These are phyloP conservation scores for Dioszegia hungarica DNA, from an alignment of 768 basidiomycete species.

Conservation along the genomic window DNA sequence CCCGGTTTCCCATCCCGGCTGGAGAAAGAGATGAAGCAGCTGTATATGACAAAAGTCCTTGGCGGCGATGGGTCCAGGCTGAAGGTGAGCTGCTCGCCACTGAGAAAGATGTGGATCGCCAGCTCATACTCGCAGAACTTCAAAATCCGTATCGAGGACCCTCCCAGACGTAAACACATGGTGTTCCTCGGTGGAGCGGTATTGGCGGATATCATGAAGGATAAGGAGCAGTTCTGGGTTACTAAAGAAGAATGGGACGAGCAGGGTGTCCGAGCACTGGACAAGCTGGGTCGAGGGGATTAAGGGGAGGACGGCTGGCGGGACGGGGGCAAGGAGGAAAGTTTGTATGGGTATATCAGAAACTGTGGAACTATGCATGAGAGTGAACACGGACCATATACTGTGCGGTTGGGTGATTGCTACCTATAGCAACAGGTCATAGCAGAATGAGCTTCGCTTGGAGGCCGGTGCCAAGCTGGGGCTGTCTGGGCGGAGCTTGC, in stretches of 20 bases:
- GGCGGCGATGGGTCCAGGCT: conserved; percentile 74
- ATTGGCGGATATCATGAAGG: conserved; percentile 97
- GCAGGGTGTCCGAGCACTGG: conserved; percentile 71
- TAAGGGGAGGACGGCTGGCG: conserved; percentile 10
- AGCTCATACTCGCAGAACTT: conserved; percentile 86
- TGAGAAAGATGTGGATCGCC: neutral
- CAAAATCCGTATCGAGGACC: conserved; percentile 97
- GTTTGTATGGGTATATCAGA: conserved; percentile 5
- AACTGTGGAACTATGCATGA: neutral
- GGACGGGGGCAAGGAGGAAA: neutral
- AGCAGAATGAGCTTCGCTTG: too few species aligned
- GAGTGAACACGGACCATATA: too few species aligned
- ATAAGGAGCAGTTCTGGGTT: conserved; percentile 91
- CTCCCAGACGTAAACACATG: conserved; percentile 97
- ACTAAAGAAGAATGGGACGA: conserved; percentile 91
- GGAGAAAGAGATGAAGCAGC: conserved; percentile 99
- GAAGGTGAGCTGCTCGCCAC: conserved; percentile 62
- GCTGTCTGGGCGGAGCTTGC: too few species aligned
- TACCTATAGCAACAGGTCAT: too few species aligned
- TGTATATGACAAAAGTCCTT: conserved; percentile 89
- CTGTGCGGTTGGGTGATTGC: too few species aligned
- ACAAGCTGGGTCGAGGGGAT: conserved; percentile 70
- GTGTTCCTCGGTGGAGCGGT: conserved; percentile 99
- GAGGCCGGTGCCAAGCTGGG: too few species aligned
- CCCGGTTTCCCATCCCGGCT: conserved; percentile 92